A percentile compares a stretch with the other conserved stretches of the same genome.
These are phyloP conservation scores for Pichia cabralensis DNA, from an alignment of 805 yeast genomes.

Conservation along the genomic window DNA sequence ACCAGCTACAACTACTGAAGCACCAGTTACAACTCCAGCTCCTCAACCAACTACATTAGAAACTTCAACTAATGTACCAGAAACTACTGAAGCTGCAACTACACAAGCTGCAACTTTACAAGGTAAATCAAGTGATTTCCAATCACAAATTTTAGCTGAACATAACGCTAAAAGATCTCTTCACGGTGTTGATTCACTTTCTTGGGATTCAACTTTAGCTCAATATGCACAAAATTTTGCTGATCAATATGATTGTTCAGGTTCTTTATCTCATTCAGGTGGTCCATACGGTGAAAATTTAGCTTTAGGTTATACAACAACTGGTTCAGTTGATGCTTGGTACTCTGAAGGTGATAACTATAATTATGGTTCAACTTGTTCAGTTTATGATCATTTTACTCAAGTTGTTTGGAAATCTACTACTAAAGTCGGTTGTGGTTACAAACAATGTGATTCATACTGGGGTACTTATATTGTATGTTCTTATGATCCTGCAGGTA, in stretches of 20 bases:
- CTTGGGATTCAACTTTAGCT: constrained; percentile 49
- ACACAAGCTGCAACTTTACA: constrained; percentile 14
- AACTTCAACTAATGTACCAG: constrained; percentile 8
- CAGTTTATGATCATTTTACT: constrained; percentile 54
- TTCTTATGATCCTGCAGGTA: constrained; percentile 73
- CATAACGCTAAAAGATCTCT: constrained; percentile 53
- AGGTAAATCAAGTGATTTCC: constrained; percentile 15
- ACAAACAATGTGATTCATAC: constrained; percentile 33
- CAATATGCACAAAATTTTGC: constrained; percentile 53
- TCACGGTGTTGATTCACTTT: constrained; percentile 40
- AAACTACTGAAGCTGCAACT: constrained; percentile 9
- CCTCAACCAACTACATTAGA: constrained; percentile 10
- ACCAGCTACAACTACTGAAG: constrained; percentile 10
- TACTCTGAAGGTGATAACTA: constrained; percentile 53
- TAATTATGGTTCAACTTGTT: constrained; percentile 43
- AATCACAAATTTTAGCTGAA: constrained; percentile 36
- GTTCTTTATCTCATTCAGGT: constrained; percentile 50
- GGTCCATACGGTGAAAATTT: constrained; percentile 71
- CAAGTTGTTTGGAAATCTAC: constrained; percentile 64
- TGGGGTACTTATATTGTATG: constrained; percentile 62
- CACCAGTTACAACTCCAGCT: constrained; percentile 10
- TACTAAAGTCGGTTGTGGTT: constrained; percentile 58
- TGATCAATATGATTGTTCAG: constrained; percentile 44
- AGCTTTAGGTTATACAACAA: constrained; percentile 54
- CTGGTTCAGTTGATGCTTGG: constrained; percentile 61